These are phyloP conservation scores for Penicillium nordicum DNA, from an alignment of 2,329 filamentous ascomycete species.

Conservation along the genomic window DNA sequence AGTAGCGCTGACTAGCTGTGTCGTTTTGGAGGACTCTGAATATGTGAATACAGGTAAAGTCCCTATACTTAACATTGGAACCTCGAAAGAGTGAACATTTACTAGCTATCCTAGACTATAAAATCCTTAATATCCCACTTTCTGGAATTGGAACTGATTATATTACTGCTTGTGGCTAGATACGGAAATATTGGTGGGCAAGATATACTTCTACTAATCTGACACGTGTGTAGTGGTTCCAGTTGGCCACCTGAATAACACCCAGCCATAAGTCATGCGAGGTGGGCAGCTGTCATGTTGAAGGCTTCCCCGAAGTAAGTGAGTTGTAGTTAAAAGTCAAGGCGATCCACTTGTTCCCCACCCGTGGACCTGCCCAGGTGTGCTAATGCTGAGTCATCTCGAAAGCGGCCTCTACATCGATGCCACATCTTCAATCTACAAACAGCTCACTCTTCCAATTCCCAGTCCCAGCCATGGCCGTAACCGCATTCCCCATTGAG, in stretches of 20 bases:
- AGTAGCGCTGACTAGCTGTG: no score
- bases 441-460: neutral
- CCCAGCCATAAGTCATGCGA: no score
- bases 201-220: no score
- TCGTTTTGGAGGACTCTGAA: no score
- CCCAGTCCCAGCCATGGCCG: conserved; percentile 11
- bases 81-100: neutral
- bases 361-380: no score
- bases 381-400: conserved; percentile 3
- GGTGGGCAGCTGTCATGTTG: no score
- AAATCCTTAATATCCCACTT: neutral
- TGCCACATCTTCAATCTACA: neutral
- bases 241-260: no score
- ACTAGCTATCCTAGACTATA: neutral
- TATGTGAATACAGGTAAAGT: neutral
- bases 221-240: no score
- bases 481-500: conserved; percentile 16
- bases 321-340: no score
- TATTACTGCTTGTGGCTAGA: neutral
- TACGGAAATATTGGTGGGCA: no score
- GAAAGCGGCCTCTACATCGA: neutral
- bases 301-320: no score
- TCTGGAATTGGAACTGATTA: neutral
- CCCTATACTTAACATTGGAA: neutral
- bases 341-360: no score